phyloP scores from a whole-genome alignment of 805 yeast genomes.

The Candida wancherniae region DNA sequence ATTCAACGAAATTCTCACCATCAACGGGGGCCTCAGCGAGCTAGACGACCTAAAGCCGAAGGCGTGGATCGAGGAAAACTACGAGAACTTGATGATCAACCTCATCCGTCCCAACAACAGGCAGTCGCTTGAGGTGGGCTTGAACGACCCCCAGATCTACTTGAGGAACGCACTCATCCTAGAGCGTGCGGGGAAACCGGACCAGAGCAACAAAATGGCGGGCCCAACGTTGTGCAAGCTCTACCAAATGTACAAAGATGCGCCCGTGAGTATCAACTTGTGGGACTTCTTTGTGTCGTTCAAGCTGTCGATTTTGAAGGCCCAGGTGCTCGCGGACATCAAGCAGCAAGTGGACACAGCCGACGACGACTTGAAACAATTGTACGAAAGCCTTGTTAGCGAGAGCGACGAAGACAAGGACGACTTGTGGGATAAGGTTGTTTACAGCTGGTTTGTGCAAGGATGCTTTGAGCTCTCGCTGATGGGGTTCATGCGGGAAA shows the following conservation, averaged over 20 bases:
- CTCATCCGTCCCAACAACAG: slow-evolving; percentile 35
- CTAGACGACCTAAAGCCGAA: slow-evolving; percentile 11
- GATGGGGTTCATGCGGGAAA: slow-evolving; percentile 65
- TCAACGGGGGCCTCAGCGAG: slow-evolving; percentile 24
- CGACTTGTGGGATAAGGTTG: slow-evolving; percentile 55
- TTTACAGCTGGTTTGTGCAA: slow-evolving; percentile 71
- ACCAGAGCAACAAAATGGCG: slow-evolving; percentile 6
- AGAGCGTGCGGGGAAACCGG: slow-evolving; percentile 2
- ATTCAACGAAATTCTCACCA: slow-evolving; percentile 30
- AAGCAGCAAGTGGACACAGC: slow-evolving; percentile 1
- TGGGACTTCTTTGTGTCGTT: slow-evolving; percentile 65
- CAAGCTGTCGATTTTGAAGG: slow-evolving; percentile 40
- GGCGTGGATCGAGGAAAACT: slow-evolving; percentile 31
- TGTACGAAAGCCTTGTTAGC: slow-evolving; percentile 1
- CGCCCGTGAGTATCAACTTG: slow-evolving; percentile 62
- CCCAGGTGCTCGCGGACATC: slow-evolving; percentile 18
- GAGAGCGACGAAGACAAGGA: slow-evolving; percentile 15
- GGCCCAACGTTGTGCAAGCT: slow-evolving; percentile 34
- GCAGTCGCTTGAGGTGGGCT: slow-evolving; percentile 24
- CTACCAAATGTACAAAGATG: slow-evolving; percentile 72
- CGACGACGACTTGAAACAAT: slow-evolving; percentile 1
- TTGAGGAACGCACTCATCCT: slow-evolving; percentile 15
- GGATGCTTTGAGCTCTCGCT: slow-evolving; percentile 64
- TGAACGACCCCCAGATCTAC: slow-evolving; percentile 28
- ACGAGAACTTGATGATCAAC: slow-evolving; percentile 34